Evolutionary conservation across 345 rosid genomes (phyloP), one percentile per base, ranked within the genome.

Genomic region (Lumnitzera racemosa): DNA sequence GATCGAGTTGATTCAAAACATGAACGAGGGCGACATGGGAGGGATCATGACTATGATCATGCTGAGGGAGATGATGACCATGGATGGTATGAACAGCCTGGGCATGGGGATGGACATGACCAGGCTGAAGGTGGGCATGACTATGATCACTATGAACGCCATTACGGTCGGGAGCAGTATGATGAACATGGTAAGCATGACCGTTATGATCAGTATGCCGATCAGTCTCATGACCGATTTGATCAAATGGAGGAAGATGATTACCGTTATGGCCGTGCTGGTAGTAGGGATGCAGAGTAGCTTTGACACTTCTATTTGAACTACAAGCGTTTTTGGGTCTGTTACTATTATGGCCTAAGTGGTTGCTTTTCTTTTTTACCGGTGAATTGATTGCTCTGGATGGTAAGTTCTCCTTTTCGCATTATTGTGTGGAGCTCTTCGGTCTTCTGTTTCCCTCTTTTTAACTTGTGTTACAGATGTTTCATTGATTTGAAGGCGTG

Each of bases 181-280:
- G 80, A 72, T 63, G 63, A 56, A 24, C 81, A 72, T 59, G 81
- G 80, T 53, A 83, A 81, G 12, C 67, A 57, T 15, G 92, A 78
- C 58, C 89, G 88, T 29, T 84, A 87, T 71, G 82, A 80, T 65
- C 87, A 83, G 67, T 83, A 88, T 64, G 73, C 74, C 23, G 80
- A 71, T 47, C 43, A 36, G 43, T 36, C 43, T 36, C 72, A 55
- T 62, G 82, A 76, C 47, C 82, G 58, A 27, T 88, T 81, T 69
- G 86, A 81, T 64, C 81, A 69, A 59, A 73, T 80, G 67, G 83
- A 75, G 59, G 91, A 81, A 47, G 96, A 88, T 48, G 80, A 79
- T 67, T 80, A 87, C 72, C 86, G 61, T 55, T 80, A 80, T 56
- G 91, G 77, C 64, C 74, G 64, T 12, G 70, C 70, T 52, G 56